Evolutionary conservation across 1,139 yeast genomes (phyloP), one percentile per base, ranked within the genome.

Genomic region (Suhomyces taliae): DNA sequence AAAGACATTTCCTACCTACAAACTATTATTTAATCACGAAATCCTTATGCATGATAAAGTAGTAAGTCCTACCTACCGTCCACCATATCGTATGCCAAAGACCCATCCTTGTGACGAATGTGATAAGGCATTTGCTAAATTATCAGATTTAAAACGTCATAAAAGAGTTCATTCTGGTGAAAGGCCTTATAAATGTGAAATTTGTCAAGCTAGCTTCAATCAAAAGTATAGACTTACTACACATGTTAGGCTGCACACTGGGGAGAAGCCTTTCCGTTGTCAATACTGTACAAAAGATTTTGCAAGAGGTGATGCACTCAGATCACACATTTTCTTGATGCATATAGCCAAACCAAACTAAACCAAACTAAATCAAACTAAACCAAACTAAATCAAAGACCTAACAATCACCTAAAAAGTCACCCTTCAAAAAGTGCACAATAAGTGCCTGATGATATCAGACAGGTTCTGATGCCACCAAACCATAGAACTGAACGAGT

Each of bases 271-370:
- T 27, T 62, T 62, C 42, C 42, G 36, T 35, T 64, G 68, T 45
- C 50, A 51, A 26, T 59, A 60, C 49, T 64, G 67, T 43, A 61
- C 55, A 9, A 62, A 61, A 44, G 42, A 52, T 9, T 64, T 64
- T 56, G 66, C 66, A 12, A 48, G 67, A 42, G 67, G 67, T 36
- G 67, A 63, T 54, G 66, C 67, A 3, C 62, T 60, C 15, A 63
- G 61, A 48, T 55, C 61, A 11, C 67, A 62, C 52, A 57, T 62
- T 26, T 59, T 60, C 40, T 57, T 51, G 49, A 49, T 49, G 31
- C 58, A 54, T 34, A 45, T 29, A 11, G 7, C 32, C 32, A 29
- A 11, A 29, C 32, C 6, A 29, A 11, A 9, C 32, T 29, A 29
- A 29, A 4, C 3, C 32, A 9, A 29, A 2, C 32, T n/a, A n/a